Base-by-base conservation (phyloP, 1,139 yeast genomes). In the Hyphopichia khmerensis region DNA sequence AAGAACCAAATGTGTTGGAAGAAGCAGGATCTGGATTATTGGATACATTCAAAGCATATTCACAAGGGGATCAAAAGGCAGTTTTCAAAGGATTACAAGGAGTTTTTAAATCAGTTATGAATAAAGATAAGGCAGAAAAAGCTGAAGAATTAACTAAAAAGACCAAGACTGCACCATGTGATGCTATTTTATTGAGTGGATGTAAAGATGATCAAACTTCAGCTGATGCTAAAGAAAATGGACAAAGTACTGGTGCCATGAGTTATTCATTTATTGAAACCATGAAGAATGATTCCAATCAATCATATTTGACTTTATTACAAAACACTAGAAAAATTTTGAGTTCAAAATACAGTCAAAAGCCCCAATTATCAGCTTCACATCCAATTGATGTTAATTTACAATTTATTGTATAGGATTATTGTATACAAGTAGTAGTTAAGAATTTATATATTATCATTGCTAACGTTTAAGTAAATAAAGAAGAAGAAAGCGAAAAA, bases 191-290 rank as follows among this genome's bases (percentile, higher is more conserved):
- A 65, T 72, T 91, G 44, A 84, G 95, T 10, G 98, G 98, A 9
- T 90, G 97, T 58, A 89, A 88, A 64, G 97, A 91, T 64, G 81
- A 84, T 46, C 97, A 75, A 53, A 80, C 85, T 10, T 71, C 79
- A 43, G 96, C 96, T 7, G 96, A 89, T 62, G 87, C 97, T 1
- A 72, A 71, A 24, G 91, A 86, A 57, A 81, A 80, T 41, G 96
- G 96, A 23, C 68, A 67, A 36, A 82, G 87, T 35, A 89, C 96
- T 0, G 98, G 98, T 45, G 98, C 98, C 18, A 88, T 91, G 96
- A 86, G 96, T 40, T 89, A 85, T 75, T 87, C 97, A 1, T 90
- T 91, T 57, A 79, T 90, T 46, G 75, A 78, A 47, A 95, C 87
- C 21, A 69, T 91, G 72, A 61, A 73, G 29, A 72, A 74, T 44